Evolutionary conservation across 208 protist species (phyloP).

Genomic region (Trypanosoma grayi): DNA sequence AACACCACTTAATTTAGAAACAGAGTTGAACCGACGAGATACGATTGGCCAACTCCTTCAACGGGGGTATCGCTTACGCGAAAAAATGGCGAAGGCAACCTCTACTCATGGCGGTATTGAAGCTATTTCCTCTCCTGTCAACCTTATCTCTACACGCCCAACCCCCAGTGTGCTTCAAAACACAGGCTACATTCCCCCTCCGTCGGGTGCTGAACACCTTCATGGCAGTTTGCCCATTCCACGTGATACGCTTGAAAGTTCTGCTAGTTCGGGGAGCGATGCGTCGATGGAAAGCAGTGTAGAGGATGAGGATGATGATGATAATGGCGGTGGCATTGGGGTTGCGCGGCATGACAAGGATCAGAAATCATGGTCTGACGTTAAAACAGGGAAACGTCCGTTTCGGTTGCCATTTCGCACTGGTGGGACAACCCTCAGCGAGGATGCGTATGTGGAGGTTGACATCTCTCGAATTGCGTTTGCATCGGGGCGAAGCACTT

Average conservation of each 20-base stretch:
- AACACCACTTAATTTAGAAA: background rate
- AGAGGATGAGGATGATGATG: constrained; percentile 5
- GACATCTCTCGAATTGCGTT: constrained; percentile 70
- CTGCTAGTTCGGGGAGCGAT: constrained; percentile 12
- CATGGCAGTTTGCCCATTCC: constrained; percentile 1
- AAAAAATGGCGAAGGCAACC: constrained; percentile 43
- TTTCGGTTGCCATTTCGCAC: constrained; percentile 4
- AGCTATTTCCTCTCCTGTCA: background rate
- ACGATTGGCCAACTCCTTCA: constrained; percentile 37
- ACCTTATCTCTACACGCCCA: background rate
- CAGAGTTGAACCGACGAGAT: constrained; percentile 14
- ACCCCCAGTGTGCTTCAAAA: background rate
- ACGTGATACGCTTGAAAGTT: constrained; percentile 6
- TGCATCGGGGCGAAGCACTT: constrained; percentile 46
- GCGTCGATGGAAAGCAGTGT: constrained; percentile 1
- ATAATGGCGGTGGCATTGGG: background rate
- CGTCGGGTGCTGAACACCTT: constrained; percentile 15
- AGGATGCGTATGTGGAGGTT: constrained; percentile 47
- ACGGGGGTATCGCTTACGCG: constrained; percentile 36
- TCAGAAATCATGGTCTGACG: background rate
- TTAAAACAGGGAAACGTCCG: background rate
- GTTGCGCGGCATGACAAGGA: background rate
- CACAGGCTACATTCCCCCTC: background rate
- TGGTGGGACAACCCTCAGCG: background rate
- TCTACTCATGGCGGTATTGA: constrained; percentile 3